Percentiles rank a stretch among this genome's conserved stretches.
These are phyloP conservation scores for Vicia sativa DNA, from an alignment of 306 rosid genomes.

Conservation along the genomic window DNA sequence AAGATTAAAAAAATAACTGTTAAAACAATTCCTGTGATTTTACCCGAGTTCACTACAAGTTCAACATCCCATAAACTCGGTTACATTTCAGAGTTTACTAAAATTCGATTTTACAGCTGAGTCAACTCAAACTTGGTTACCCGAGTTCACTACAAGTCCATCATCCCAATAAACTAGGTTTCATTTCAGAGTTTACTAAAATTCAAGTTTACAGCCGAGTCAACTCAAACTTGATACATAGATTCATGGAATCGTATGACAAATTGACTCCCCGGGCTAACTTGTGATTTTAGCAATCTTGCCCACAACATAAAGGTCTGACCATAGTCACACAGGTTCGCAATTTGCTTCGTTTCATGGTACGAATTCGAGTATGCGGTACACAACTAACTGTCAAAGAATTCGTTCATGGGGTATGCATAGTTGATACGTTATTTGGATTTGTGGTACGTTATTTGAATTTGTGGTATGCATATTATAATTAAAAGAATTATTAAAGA, in stretches of 20 bases:
- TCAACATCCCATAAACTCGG: not conserved
- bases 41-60: not conserved
- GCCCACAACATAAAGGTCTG: constrained; percentile 5
- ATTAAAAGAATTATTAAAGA: no score
- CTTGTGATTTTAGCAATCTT: not conserved
- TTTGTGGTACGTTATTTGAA: no score
- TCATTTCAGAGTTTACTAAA: not conserved
- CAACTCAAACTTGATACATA: not conserved
- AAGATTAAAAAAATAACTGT: not conserved
- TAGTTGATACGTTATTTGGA: no score
- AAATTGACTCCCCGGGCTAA: not conserved
- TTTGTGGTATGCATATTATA: no score
- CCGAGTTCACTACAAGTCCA: not conserved
- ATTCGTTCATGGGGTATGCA: no score
- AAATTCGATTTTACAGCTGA: not conserved
- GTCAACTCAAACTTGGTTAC: not conserved
- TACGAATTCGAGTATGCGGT: no score
- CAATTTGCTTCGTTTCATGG: no score
- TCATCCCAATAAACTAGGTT: not conserved
- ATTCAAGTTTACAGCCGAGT: not conserved
- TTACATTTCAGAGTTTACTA: not conserved
- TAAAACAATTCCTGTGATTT: not conserved
- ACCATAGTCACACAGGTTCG: not conserved
- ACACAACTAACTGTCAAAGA: no score
- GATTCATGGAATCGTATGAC: not conserved